phyloP scores from a whole-genome alignment of 2,329 filamentous ascomycete species.

The Simplicillium aogashimaense region DNA sequence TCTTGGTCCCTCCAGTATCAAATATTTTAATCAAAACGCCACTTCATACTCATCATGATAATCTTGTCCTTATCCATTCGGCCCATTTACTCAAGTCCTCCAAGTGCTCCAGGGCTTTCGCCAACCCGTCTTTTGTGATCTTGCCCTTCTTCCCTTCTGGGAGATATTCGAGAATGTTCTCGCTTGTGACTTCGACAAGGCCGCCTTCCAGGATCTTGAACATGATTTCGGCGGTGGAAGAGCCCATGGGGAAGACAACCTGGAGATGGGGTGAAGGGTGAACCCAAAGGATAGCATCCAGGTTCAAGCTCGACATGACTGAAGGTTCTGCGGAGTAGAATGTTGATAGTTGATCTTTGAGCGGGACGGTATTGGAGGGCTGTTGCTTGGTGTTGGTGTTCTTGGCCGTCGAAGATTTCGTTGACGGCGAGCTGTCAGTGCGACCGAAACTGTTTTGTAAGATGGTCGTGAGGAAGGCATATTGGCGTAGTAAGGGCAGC shows the following conservation, averaged over 20 bases:
- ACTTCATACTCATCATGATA: slow-evolving; percentile 12
- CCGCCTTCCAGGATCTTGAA: slow-evolving; percentile 52
- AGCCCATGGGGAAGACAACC: slow-evolving; percentile 42
- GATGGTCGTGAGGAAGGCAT: slow-evolving; percentile 58
- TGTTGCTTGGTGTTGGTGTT: slow-evolving; percentile 4
- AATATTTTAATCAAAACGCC: too few species aligned
- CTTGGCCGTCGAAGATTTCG: slow-evolving; percentile 6
- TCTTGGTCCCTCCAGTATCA: background rate
- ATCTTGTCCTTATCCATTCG: slow-evolving; percentile 37
- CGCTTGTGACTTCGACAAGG: slow-evolving; percentile 44
- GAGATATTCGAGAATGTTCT: slow-evolving; percentile 34
- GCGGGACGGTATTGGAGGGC: slow-evolving; percentile 13
- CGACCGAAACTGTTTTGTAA: slow-evolving; percentile 51
- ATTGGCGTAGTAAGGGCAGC: slow-evolving; percentile 67
- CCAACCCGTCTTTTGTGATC: background rate
- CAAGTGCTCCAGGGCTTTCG: slow-evolving; percentile 29
- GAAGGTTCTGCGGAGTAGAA: slow-evolving; percentile 12
- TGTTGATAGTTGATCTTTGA: slow-evolving; percentile 19
- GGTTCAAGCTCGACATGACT: slow-evolving; percentile 15
- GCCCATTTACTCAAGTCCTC: slow-evolving; percentile 44
- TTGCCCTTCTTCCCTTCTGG: slow-evolving; percentile 20
- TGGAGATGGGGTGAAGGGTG: slow-evolving; percentile 38
- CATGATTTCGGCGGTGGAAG: slow-evolving; percentile 39
- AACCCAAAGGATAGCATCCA: slow-evolving; percentile 44
- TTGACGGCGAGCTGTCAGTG: slow-evolving; percentile 13